Conservation (phyloP, 306 rosid genomes). For the Macrotyloma uniflorum region DNA sequence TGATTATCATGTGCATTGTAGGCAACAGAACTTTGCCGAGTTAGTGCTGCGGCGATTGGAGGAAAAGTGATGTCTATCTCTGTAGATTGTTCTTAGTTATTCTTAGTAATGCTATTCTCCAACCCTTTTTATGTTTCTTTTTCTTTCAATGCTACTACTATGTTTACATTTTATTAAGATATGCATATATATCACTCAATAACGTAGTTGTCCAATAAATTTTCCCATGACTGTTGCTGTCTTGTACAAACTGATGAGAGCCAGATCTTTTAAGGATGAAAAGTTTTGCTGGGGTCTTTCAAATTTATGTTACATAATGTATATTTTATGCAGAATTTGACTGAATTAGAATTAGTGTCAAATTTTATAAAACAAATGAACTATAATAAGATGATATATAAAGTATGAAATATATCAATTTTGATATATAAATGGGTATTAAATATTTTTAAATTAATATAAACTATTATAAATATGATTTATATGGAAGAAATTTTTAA, state of each 20-base stretch:
- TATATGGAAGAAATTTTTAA: too few species aligned
- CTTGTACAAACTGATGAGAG: constrained; percentile 11
- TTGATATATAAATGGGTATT: too few species aligned
- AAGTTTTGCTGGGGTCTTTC: too few species aligned
- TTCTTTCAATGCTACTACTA: not conserved
- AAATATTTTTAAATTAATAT: too few species aligned
- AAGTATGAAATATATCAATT: too few species aligned
- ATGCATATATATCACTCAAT: constrained; percentile 1
- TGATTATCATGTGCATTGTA: constrained; percentile 45
- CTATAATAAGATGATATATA: too few species aligned
- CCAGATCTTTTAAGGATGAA: constrained; percentile 2
- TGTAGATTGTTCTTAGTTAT: constrained; percentile 6
- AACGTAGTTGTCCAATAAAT: constrained; percentile 4
- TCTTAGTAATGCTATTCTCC: constrained; percentile 12
- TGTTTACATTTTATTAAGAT: constrained; percentile 17
- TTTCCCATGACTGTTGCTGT: constrained; percentile 10
- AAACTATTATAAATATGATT: too few species aligned
- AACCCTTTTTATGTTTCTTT: not conserved
- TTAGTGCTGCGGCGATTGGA: constrained; percentile 76
- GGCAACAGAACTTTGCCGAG: constrained; percentile 94
- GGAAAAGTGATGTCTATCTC: constrained; percentile 54
- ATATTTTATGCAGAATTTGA: too few species aligned
- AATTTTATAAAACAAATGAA: not conserved
- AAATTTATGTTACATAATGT: too few species aligned
- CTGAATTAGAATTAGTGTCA: too few species aligned